Evolutionary conservation across 768 basidiomycete genomes (phyloP).

Genomic region (Russula brevipes): DNA sequence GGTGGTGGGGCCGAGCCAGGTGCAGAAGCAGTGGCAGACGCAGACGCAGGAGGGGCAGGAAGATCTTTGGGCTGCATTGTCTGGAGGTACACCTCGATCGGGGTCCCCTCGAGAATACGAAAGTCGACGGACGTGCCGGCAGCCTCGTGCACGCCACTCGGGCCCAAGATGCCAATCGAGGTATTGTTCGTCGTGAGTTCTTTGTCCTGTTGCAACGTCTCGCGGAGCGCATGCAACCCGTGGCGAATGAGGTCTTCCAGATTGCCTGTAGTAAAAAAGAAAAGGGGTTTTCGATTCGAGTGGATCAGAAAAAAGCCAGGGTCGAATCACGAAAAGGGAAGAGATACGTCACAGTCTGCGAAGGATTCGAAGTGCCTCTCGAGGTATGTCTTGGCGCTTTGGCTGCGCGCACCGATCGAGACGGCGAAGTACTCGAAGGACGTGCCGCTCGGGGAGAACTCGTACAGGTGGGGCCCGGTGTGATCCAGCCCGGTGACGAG

Average conservation of each 20-base stretch:
- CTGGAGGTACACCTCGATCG: slow-evolving; percentile 66
- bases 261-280: slow-evolving; percentile 45
- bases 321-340: background rate
- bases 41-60: slow-evolving; percentile 30
- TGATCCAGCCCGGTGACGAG: slow-evolving; percentile 95
- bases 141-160: slow-evolving; percentile 52
- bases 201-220: slow-evolving; percentile 98
- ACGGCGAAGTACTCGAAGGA: slow-evolving; percentile 98
- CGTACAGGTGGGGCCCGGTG: slow-evolving; percentile 95
- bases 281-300: too few species aligned
- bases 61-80: slow-evolving; percentile 71
- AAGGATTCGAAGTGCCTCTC: slow-evolving; percentile 92
- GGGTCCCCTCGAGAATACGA: slow-evolving; percentile 83
- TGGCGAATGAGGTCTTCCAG: slow-evolving; percentile 88
- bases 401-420: slow-evolving; percentile 96
- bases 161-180: slow-evolving; percentile 88
- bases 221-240: slow-evolving; percentile 89
- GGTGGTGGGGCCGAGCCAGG: slow-evolving; percentile 36
- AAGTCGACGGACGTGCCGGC: slow-evolving; percentile 52
- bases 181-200: slow-evolving; percentile 92
- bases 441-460: slow-evolving; percentile 96
- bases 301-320: background rate
- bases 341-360: slow-evolving; percentile 53
- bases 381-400: slow-evolving; percentile 97
- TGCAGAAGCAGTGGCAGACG: slow-evolving; percentile 34